Evolutionary conservation across 139 green algal species (phyloP).

Genomic region (Coccomyxa sp.): DNA sequence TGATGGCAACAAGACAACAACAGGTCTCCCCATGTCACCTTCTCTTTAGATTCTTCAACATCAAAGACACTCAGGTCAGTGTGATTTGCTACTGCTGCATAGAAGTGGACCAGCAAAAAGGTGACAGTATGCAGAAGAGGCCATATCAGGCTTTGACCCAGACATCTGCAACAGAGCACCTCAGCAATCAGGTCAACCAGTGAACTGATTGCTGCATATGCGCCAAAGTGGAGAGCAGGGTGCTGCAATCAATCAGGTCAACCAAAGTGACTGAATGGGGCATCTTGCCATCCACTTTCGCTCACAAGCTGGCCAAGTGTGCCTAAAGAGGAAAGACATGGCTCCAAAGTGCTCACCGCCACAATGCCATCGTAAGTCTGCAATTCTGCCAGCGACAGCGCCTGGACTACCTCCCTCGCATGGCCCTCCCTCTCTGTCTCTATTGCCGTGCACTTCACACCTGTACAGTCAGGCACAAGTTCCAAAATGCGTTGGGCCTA

Average conservation of each 20-base stretch:
- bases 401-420: constrained; percentile 41
- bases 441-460: constrained; percentile 41
- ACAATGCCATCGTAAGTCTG: constrained; percentile 56
- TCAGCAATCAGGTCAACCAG: too few species aligned
- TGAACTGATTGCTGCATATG: neutral
- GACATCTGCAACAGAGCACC: too few species aligned
- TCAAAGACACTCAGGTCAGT: too few species aligned
- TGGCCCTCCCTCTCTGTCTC: constrained; percentile 58
- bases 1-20: too few species aligned
- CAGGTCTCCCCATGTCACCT: neutral
- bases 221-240: neutral
- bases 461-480: neutral
- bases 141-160: too few species aligned
- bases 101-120: too few species aligned
- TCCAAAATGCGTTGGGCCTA: neutral
- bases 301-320: neutral
- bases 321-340: neutral
- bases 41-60: too few species aligned
- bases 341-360: constrained; percentile 17
- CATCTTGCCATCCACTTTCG: neutral
- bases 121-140: too few species aligned
- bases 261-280: neutral
- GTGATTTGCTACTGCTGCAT: too few species aligned
- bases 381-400: constrained; percentile 49
- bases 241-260: neutral